These are phyloP conservation scores for Sequoiadendron giganteum DNA, from an alignment of 75 land plant genomes.

Conservation along the genomic window DNA sequence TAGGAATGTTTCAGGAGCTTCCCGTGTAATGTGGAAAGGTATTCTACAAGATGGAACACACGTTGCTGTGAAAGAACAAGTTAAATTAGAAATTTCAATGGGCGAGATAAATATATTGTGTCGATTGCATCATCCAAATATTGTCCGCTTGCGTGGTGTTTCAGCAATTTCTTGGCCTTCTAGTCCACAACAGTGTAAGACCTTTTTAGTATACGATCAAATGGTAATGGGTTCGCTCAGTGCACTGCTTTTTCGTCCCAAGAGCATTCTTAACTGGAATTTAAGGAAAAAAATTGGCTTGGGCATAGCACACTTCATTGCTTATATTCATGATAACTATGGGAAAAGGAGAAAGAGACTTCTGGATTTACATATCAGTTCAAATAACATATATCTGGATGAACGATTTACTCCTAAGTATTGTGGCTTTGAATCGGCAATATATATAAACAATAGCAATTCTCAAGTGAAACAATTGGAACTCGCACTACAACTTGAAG, in stretches of 20 bases:
- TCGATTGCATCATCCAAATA: slow-evolving; percentile 3
- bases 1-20: background rate
- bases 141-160: slow-evolving; percentile 4
- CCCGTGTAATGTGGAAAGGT: background rate
- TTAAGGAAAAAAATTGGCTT: background rate
- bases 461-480: background rate
- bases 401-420: background rate
- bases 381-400: background rate
- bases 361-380: background rate
- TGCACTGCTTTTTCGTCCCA: background rate
- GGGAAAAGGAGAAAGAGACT: background rate
- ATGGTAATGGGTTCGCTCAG: slow-evolving; percentile 7
- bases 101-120: background rate
- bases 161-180: background rate
- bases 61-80: background rate
- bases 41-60: background rate
- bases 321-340: background rate
- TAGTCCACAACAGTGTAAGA: background rate
- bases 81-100: background rate
- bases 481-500: background rate
- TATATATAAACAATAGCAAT: background rate
- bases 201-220: background rate
- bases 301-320: background rate
- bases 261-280: background rate
- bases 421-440: background rate